Base-by-base conservation (phyloP, 768 basidiomycete species). In the Imleria badia region DNA sequence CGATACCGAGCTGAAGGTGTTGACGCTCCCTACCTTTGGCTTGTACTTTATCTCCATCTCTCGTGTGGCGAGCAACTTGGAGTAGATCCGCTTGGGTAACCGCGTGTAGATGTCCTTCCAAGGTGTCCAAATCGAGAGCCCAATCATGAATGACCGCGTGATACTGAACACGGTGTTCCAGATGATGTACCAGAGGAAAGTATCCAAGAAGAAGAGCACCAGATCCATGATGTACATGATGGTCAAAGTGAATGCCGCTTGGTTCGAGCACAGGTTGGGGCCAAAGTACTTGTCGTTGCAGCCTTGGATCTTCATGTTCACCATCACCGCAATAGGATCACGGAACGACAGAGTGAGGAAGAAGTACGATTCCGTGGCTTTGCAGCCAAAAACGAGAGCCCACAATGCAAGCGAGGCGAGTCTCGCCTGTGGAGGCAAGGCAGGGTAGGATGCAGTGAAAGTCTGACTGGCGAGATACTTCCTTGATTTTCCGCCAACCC, bases 161-260 rank as follows among this genome's bases (percentile, higher is more conserved):
- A 95, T 91, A 66, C 87, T 89, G 75, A 91, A 90, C 52, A 94
- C 90, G 11, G 94, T 95, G 72, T 98, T 98, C 96, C 96, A 98
- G 68, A 98, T 98, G 75, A 98, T 95, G 69, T 95, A 99, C 97
- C 97, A 99, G 30, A 99, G 75, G 88, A 98, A 99, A 8, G 97
- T 99, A 76, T 99, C 97, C 73, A 99, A 79, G 83, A 98, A 99
- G 83, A 92, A 99, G 42, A 99, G 82, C 48, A 89, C 85, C 44
- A 99, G 76, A 68, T 98, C 97, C 96, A 98, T 98, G 78, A 97
- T 76, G 69, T 94, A 98, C 96, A 98, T 99, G 78, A 98, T 89
- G 51, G 97, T 85, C 67, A 99, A 74, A 10, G 96, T 89, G 74
- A 98, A 98, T 5, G 91, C 91, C 2, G 94, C 91, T 62, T 99